phyloP scores from a whole-genome alignment of 2,329 filamentous ascomycete species.

The Neonectria coccinea region DNA sequence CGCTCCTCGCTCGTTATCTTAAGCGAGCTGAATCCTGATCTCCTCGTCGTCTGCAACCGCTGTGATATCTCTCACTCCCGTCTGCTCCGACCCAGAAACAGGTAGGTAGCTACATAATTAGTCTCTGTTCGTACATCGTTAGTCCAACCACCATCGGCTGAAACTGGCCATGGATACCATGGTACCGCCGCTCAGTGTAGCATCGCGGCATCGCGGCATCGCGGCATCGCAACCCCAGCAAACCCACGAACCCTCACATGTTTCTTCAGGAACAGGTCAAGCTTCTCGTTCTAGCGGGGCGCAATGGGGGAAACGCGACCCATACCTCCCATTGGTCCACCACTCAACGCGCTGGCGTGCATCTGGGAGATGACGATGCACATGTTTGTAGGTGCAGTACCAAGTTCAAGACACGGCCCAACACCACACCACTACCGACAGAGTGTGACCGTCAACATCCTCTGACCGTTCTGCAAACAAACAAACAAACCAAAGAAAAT shows the following conservation, averaged over 20 bases:
- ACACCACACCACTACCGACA: neutral
- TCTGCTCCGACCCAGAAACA: conserved; percentile 16
- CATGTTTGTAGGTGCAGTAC: neutral
- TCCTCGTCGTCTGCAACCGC: neutral
- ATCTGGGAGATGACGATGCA: conserved; percentile 22
- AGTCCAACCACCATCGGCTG: conserved; percentile 10
- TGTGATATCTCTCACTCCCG: neutral
- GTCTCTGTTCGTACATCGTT: conserved; percentile 1
- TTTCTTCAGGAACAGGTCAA: conserved; percentile 33
- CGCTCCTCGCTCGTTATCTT: neutral
- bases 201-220: conserved; percentile 40
- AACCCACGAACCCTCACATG: conserved; percentile 24
- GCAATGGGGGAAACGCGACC: conserved; percentile 13
- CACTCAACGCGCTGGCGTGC: conserved; percentile 1
- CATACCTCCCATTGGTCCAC: conserved; percentile 23
- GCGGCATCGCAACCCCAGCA: conserved; percentile 35
- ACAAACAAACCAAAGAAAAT: conserved; percentile 9
- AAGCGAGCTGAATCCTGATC: no score
- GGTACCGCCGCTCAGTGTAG: conserved; percentile 35
- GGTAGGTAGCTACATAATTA: conserved; percentile 2
- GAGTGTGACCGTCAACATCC: conserved; percentile 1
- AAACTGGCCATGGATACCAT: conserved; percentile 26
- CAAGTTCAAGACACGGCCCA: neutral
- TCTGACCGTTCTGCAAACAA: conserved; percentile 22
- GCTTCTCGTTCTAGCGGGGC: conserved; percentile 35